phyloP scores from a whole-genome alignment of 805 yeast genomes.

The Cyberlindnera mycetangii region DNA sequence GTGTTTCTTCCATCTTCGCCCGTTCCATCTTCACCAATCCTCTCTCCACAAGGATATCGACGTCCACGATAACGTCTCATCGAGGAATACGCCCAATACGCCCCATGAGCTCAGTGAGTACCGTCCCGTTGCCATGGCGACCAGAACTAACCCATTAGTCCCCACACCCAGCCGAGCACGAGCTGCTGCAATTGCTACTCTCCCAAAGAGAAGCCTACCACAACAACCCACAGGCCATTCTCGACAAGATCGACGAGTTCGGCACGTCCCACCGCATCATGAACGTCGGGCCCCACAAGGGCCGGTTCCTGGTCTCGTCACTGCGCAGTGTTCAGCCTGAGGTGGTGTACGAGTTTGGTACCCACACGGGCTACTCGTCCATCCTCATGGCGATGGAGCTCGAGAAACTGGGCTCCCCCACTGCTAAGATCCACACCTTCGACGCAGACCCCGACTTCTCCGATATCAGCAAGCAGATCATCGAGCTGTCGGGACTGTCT shows the following conservation, averaged over 20 bases:
- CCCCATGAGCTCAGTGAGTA: neutral
- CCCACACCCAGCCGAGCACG: constrained; percentile 6
- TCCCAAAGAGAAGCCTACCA: constrained; percentile 8
- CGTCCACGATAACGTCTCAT: too few relatives aligned
- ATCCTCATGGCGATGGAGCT: constrained; percentile 20
- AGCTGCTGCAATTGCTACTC: constrained; percentile 9
- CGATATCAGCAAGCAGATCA: constrained; percentile 14
- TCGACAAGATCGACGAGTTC: constrained; percentile 18
- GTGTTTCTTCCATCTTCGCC: too few relatives aligned
- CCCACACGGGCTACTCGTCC: constrained; percentile 21
- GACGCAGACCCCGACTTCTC: constrained; percentile 16
- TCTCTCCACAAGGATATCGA: too few relatives aligned
- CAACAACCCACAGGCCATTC: constrained; percentile 17
- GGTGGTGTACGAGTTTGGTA: constrained; percentile 23
- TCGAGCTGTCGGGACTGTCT: constrained; percentile 21
- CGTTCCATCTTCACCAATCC: too few relatives aligned
- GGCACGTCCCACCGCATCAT: constrained; percentile 1
- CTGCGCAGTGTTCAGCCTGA: constrained; percentile 15
- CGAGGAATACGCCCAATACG: neutral
- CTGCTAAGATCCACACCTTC: constrained; percentile 20
- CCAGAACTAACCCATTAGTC: too few relatives aligned
- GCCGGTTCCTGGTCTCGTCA: constrained; percentile 2
- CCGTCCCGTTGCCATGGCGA: too few relatives aligned
- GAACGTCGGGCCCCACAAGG: constrained; percentile 13
- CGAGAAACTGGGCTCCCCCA: constrained; percentile 3